Evolutionary conservation across 2,329 filamentous ascomycete species (phyloP).

Genomic region (Gnomoniopsis sp.): DNA sequence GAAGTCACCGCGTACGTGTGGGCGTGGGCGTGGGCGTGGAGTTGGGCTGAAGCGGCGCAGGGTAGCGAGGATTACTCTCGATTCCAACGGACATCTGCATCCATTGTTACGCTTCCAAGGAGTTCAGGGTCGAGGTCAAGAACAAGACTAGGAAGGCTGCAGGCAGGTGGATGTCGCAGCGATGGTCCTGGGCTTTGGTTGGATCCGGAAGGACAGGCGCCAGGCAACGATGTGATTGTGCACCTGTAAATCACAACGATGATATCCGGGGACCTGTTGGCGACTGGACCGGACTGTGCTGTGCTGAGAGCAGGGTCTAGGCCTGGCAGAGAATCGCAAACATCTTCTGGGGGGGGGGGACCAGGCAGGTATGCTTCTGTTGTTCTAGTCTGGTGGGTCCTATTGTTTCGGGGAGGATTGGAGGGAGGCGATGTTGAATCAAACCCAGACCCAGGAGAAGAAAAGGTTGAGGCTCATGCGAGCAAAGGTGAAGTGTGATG

Average conservation of each 20-base stretch:
- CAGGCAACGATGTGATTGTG: constrained; percentile 15
- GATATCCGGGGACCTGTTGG: constrained; percentile 2
- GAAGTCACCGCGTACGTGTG: constrained; percentile 1
- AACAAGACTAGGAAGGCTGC: constrained; percentile 12
- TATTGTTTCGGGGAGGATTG: not conserved
- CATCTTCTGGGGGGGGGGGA: constrained; percentile 4
- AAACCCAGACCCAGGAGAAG: not conserved
- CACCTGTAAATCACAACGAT: constrained; percentile 2
- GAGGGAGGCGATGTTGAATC: not conserved
- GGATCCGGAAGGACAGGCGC: not conserved
- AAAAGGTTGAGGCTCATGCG: not conserved
- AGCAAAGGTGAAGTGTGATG: not conserved
- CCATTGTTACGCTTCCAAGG: constrained; percentile 28
- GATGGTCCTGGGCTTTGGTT: constrained; percentile 8
- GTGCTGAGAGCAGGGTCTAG: constrained; percentile 5
- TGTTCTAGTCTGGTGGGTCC: not conserved
- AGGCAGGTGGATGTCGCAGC: constrained; percentile 13
- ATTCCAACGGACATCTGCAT: constrained; percentile 33
- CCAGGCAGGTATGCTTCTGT: not conserved
- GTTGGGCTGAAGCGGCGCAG: not conserved
- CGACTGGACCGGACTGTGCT: not conserved
- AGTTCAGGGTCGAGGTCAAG: not conserved
- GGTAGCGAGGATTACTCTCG: constrained; percentile 21
- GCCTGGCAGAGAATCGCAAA: constrained; percentile 4
- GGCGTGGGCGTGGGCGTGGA: constrained; percentile 10